Evolutionary conservation across 2,329 filamentous ascomycete genomes (phyloP).

Genomic region (Fusarium annulatum): DNA sequence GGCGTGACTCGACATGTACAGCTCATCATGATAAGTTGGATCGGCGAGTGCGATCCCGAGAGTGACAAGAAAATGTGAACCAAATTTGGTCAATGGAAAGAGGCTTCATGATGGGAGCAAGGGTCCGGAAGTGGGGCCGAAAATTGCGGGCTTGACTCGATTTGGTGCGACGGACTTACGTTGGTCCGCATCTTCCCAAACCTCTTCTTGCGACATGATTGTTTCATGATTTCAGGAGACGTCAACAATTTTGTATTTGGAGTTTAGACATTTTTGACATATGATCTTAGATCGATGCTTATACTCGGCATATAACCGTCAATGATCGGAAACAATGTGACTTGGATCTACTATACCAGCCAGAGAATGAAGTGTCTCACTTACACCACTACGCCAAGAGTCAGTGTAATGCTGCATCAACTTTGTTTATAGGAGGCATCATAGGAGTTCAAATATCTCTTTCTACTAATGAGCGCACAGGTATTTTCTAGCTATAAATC

Average conservation of each 20-base stretch:
- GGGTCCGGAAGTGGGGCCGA: constrained; percentile 38
- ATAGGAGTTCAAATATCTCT: background rate
- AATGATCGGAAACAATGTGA: background rate
- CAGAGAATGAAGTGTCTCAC: background rate
- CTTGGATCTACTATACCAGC: background rate
- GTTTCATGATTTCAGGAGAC: background rate
- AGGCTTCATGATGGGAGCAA: constrained; percentile 38
- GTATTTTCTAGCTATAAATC: background rate
- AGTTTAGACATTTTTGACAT: background rate
- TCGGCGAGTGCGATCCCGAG: constrained; percentile 1
- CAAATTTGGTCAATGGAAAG: constrained; percentile 28
- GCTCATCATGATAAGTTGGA: constrained; percentile 52
- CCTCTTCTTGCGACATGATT: background rate
- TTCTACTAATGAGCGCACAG: background rate
- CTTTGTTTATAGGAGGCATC: background rate
- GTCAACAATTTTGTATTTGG: background rate
- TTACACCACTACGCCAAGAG: background rate
- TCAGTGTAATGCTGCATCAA: background rate
- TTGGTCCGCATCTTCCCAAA: constrained; percentile 3
- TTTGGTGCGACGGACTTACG: constrained; percentile 15
- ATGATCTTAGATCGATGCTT: no score
- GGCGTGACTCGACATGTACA: constrained; percentile 61
- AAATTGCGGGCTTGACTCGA: background rate
- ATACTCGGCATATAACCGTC: no score
- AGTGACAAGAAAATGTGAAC: constrained; percentile 38